These are phyloP conservation scores for Aspergillus ellipticus DNA, from an alignment of 495 filamentous ascomycete species.

Conservation along the genomic window DNA sequence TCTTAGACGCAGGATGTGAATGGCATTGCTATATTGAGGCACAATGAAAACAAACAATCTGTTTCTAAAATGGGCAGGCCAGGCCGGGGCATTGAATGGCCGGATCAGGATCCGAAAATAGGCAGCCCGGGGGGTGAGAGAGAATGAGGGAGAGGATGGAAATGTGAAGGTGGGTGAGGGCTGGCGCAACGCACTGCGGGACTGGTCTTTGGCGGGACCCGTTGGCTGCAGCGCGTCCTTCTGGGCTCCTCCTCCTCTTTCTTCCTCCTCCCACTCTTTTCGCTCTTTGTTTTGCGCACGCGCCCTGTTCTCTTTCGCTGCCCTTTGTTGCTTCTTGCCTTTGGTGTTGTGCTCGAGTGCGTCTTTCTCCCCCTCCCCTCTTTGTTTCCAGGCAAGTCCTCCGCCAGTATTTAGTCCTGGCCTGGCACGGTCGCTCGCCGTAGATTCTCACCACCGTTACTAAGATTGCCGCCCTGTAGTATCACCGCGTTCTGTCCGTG, in stretches of 20 bases:
- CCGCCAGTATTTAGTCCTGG: no score
- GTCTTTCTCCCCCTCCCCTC: neutral
- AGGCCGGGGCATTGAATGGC: no score
- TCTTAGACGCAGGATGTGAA: neutral
- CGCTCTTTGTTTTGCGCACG: neutral
- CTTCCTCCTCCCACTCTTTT: neutral
- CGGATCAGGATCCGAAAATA: no score
- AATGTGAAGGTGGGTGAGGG: no score
- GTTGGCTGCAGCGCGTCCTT: constrained; percentile 1
- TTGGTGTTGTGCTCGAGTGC: neutral
- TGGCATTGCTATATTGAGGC: no score
- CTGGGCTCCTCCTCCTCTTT: constrained; percentile 2
- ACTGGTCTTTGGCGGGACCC: constrained; percentile 21
- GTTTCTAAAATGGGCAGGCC: no score
- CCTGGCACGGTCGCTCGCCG: neutral
- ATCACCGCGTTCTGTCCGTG: neutral
- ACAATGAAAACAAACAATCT: no score
- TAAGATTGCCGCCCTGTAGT: no score
- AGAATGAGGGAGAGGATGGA: neutral
- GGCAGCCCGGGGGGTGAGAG: no score
- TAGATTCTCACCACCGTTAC: no score
- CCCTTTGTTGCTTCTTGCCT: neutral
- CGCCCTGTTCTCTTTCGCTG: neutral
- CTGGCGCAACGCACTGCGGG: constrained; percentile 20
- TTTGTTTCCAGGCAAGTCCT: neutral